Base-by-base conservation (phyloP, 805 yeast genomes). In the Myxozyma sirexii region DNA sequence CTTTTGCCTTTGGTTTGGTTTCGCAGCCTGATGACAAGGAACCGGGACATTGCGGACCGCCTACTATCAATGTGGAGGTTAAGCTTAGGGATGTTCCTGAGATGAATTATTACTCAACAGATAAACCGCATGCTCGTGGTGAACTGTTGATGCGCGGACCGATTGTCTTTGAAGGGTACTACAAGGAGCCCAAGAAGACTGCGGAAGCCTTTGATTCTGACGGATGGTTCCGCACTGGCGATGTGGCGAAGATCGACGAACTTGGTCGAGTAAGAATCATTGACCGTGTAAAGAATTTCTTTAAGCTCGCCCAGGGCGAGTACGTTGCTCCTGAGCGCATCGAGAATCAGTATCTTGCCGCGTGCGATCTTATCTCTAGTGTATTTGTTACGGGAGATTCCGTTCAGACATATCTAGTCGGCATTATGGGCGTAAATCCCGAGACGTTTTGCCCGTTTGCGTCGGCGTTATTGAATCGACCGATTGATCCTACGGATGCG, bases 201-300 rank as follows among this genome's bases (percentile, higher is more conserved):
- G 68, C 63, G 12, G 77, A 77, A 51, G 80, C 80, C 1, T 67
- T 86, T 43, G 86, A 81, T 57, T 73, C 77, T 15, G 69, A 69
- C 38, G 74, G 74, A n/a, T 73, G 75, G 74, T 72, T 74, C 66
- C 60, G 56, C 33, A 68, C 73, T 26, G 76, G 76, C 19, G 92
- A 86, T 70, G 80, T 86, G 66, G 89, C 83, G 0, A 72, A 71
- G 58, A 71, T 86, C 53, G 82, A 81, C 57, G 57, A 63, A 1
- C 73, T 75, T 5, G 89, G 91, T 12, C 78, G 86, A 48, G 70
- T 88, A 24, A 76, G 73, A 51, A 84, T 87, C 59, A 79, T 87
- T 66, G 94, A 88, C 69, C 78, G 94, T 62, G 90, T 87, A 41
- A 87, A 87, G 76, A 88, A 87, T 74, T 87, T 87, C 75, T 87